Conservation (phyloP, 371 early-diverging fungal genomes). For the Syncephalastrum contaminatum region DNA sequence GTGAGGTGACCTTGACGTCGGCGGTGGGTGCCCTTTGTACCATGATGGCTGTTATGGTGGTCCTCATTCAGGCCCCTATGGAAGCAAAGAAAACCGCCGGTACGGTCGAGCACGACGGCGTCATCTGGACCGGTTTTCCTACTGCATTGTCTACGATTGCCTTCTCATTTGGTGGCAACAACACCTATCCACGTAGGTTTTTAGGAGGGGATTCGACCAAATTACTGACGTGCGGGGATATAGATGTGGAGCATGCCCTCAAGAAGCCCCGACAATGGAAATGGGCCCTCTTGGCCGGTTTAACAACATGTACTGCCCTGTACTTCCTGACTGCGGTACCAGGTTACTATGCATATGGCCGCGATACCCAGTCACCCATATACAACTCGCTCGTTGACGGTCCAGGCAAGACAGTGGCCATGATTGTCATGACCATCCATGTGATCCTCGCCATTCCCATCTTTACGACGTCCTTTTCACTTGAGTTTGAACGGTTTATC, state of each 20-base stretch:
- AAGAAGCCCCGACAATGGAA: slow-evolving; percentile 71
- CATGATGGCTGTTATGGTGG: slow-evolving; percentile 48
- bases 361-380: slow-evolving; percentile 66
- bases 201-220: background rate
- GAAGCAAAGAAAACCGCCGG: slow-evolving; percentile 16
- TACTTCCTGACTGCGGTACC: slow-evolving; percentile 72
- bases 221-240: background rate
- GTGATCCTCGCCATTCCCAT: slow-evolving; percentile 81
- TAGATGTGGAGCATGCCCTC: slow-evolving; percentile 77
- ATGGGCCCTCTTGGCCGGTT: slow-evolving; percentile 61
- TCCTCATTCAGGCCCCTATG: slow-evolving; percentile 42
- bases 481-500: slow-evolving; percentile 60
- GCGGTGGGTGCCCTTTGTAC: slow-evolving; percentile 49
- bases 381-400: slow-evolving; percentile 65
- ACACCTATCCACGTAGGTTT: slow-evolving; percentile 36
- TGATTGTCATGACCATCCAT: slow-evolving; percentile 76
- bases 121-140: slow-evolving; percentile 48
- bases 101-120: slow-evolving; percentile 16
- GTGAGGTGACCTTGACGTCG: slow-evolving; percentile 69
- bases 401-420: slow-evolving; percentile 54
- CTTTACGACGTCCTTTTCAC: slow-evolving; percentile 73
- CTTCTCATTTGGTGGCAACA: slow-evolving; percentile 49
- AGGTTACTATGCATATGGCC: slow-evolving; percentile 80
- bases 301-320: slow-evolving; percentile 63
- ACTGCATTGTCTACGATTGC: slow-evolving; percentile 53